A percentile compares a stretch with the other conserved stretches of the same genome.
Conservation (phyloP, 2,329 filamentous ascomycete genomes). For the Neurospora sp. region DNA sequence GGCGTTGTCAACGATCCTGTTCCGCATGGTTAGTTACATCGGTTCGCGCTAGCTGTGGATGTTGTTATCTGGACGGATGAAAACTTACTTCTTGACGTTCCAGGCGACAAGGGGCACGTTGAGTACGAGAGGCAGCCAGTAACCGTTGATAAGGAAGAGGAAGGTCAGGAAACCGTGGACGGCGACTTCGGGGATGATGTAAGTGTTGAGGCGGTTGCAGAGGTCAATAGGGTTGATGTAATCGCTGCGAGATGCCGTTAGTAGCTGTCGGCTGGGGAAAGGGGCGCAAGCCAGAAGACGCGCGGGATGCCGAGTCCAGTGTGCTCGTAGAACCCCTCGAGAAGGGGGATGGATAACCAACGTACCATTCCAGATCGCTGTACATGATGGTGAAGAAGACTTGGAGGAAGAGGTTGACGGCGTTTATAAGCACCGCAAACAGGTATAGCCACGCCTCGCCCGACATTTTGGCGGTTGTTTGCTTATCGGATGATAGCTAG, state of each 20-base stretch:
- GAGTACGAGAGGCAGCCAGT: constrained; percentile 87
- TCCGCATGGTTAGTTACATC: constrained; percentile 18
- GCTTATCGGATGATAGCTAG: not conserved
- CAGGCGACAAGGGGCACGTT: constrained; percentile 87
- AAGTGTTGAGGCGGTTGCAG: constrained; percentile 99
- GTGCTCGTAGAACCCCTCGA: not conserved
- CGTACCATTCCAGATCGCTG: constrained; percentile 97
- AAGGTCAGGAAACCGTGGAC: constrained; percentile 95
- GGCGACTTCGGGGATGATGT: constrained; percentile 96
- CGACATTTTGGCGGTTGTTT: constrained; percentile 54
- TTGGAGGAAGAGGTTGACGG: constrained; percentile 98
- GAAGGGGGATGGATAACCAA: constrained; percentile 14
- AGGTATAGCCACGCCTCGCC: constrained; percentile 98
- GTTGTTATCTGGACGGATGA: not conserved
- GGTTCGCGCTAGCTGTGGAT: not conserved
- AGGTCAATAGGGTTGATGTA: constrained; percentile 99
- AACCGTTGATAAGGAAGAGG: constrained; percentile 95
- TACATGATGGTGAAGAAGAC: constrained; percentile 99
- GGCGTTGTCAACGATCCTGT: constrained; percentile 90
- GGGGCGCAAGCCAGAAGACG: not conserved
- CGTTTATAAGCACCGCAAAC: constrained; percentile 96
- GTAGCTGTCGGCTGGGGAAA: not conserved
- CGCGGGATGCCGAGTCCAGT: not conserved
- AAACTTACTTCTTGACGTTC: constrained; percentile 92
- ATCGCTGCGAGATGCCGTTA: constrained; percentile 50